These are phyloP conservation scores for Zygnema circumcarinatum DNA, from an alignment of 139 green algal genomes.

Conservation along the genomic window DNA sequence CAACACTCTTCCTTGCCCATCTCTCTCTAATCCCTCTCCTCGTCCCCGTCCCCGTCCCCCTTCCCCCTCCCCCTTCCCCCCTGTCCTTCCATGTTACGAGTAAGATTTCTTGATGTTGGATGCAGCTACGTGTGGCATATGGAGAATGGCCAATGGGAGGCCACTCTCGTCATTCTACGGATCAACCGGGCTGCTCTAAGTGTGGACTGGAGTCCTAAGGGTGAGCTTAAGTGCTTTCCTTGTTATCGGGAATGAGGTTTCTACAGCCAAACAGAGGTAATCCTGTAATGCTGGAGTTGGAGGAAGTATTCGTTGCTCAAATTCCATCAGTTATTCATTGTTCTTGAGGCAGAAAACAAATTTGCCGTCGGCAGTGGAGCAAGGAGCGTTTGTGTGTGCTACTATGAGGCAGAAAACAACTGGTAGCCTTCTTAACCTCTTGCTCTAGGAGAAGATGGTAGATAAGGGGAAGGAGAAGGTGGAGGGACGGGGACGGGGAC, in stretches of 20 bases:
- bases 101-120: too few relatives aligned
- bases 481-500: too few relatives aligned
- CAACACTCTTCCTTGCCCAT: neutral
- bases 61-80: too few relatives aligned
- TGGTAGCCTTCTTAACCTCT: slow-evolving; percentile 51
- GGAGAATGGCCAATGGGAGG: slow-evolving; percentile 47
- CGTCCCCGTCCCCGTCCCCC: too few relatives aligned
- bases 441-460: too few relatives aligned
- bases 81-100: too few relatives aligned
- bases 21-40: neutral
- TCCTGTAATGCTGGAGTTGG: neutral
- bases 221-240: slow-evolving; percentile 19
- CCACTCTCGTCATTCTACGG: slow-evolving; percentile 58
- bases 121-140: slow-evolving; percentile 60
- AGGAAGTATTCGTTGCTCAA: neutral
- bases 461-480: too few relatives aligned
- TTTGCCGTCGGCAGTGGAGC: slow-evolving; percentile 64
- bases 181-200: slow-evolving; percentile 45
- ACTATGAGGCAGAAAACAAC: slow-evolving; percentile 65
- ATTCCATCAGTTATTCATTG: neutral
- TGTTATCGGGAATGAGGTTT: neutral
- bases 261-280: neutral
- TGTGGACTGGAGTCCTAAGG: slow-evolving; percentile 53
- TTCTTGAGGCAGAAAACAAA: slow-evolving; percentile 57
- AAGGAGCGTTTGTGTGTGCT: slow-evolving; percentile 61